Evolutionary conservation across 1,284 basidiomycete genomes (phyloP), one percentile per base, ranked within the genome.

Genomic region (Volvariella volvacea): DNA sequence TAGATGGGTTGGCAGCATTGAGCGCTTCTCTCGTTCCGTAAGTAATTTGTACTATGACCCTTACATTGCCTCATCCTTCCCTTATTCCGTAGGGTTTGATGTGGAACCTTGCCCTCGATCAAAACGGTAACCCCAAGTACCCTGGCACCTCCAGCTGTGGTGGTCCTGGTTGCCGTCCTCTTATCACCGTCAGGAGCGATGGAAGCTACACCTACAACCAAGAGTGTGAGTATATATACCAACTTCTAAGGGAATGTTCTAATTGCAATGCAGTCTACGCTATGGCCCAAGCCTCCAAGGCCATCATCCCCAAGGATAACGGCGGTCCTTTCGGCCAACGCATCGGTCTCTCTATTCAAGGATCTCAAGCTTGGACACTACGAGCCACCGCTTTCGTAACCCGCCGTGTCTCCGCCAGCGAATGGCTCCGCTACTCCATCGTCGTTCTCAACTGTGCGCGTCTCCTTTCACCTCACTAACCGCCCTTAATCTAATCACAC

Each of bases 211-310:
- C 63, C 31, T 63, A 79, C 20, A 86, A 88, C 55, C 82, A 87
- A 61, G 85, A 88, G 60, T 84, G 80, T 81, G 52, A 44, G 78
- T 54, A 6, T 22, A 28, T 31, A 17, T 20, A 8, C 17, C 21
- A 17, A 28, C 3, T 43, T n/a, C 9, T 31, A 9, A 7, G 19
- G 31, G 16, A 16, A 15, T 16, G 21, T 7, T 36, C 19, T 21
- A 14, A 33, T 22, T 42, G 44, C 33, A 22, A 44, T 36, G 20
- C 49, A 83, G 85, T 82, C 61, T 88, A 84, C 48, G 62, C 78
- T 0, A 82, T 87, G 76, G 83, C 81, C 1, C 84, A 88, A 46
- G 78, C 78, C 0, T 82, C 80, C 16, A 84, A 84, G 55, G 85
- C 82, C 0, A 73, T 84, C 50, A 64, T 83, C n/a, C 86, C 85